phyloP scores from a whole-genome alignment of 2,329 filamentous ascomycete species.

The Xylariomycetidae sp. region DNA sequence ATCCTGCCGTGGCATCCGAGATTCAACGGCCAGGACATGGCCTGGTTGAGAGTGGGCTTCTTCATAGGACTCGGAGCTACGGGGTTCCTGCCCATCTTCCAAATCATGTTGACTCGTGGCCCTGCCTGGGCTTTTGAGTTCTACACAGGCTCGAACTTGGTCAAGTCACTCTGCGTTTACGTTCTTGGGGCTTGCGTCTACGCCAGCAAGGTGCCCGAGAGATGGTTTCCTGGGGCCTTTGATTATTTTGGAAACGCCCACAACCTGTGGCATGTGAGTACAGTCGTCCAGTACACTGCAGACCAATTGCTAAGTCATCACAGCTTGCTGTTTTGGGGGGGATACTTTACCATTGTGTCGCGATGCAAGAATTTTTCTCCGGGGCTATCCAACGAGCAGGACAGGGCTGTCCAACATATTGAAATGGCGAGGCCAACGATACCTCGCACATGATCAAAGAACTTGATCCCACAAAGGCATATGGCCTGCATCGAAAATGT shows the following conservation, averaged over 20 bases:
- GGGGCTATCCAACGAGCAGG: conserved; percentile 67
- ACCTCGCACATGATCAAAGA: no score
- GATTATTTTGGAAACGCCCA: conserved; percentile 95
- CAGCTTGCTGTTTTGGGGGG: conserved; percentile 90
- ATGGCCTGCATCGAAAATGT: no score
- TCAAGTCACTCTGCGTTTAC: conserved; percentile 84
- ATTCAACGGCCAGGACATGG: conserved; percentile 90
- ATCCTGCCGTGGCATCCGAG: conserved; percentile 93
- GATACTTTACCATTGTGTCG: conserved; percentile 94
- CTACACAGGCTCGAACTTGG: conserved; percentile 69
- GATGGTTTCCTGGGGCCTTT: conserved; percentile 88
- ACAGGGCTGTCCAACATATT: conserved; percentile 53
- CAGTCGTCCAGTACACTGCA: conserved; percentile 54
- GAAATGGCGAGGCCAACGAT: no score
- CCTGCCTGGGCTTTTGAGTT: conserved; percentile 80
- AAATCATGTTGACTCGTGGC: conserved; percentile 75
- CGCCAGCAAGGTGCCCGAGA: conserved; percentile 85
- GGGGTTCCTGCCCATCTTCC: conserved; percentile 82
- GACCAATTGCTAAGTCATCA: conserved; percentile 86
- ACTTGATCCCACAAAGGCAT: no score
- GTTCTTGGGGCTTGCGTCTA: conserved; percentile 80
- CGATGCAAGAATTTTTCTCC: conserved; percentile 93
- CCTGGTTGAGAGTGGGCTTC: conserved; percentile 87
- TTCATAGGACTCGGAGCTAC: conserved; percentile 84
- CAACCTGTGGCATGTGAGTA: conserved; percentile 86